Evolutionary conservation across 2,329 filamentous ascomycete genomes (phyloP), one percentile per base, ranked within the genome.

Genomic region (Lasiodiplodia gonubiensis): DNA sequence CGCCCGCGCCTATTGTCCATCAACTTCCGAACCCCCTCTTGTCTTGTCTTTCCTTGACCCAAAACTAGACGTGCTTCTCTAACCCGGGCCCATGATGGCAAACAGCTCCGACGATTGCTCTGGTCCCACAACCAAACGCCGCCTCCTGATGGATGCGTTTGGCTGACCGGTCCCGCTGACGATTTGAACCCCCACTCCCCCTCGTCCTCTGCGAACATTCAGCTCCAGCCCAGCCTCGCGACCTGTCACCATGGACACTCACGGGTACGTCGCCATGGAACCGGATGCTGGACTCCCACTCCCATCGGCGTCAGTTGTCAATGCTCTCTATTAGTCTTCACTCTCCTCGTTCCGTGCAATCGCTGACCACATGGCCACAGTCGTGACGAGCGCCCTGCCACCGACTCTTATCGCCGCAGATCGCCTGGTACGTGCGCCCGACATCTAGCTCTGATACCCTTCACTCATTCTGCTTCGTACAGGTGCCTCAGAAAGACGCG

Each of bases 341-440:
- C 30, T 16, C 42, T 48, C n/a, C 16, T 2, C 18, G 3, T 27
- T 12, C 30, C 30, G 21, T 37, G 18, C 46, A 23, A 7, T 25
- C 59, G 46, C 59, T 63, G 59, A 63, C 59, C 12, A 12, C 23
- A 27, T 67, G 69, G 70, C 35, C 72, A 72, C 69, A 81, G 82
- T 59, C 88, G 91, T 73, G 84, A 81, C 51, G 89, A 89, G 70
- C 73, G 77, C 12, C 70, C 74, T 11, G 69, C 70, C 16, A 64
- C 39, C 27, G 79, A 80, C 68, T 75, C 75, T 5, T 80, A 80
- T 66, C 86, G 89, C 68, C 86, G 86, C 69, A 86, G 90, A 76
- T 92, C 90, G 72, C 90, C 90, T 78, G 89, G 90, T 92, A 85
- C 76, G 89, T 86, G 70, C 39, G n/a, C 27, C 42, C 21, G 14